phyloP scores from a whole-genome alignment of 768 basidiomycete genomes.

The Rhodosporidiobolus sp. region DNA sequence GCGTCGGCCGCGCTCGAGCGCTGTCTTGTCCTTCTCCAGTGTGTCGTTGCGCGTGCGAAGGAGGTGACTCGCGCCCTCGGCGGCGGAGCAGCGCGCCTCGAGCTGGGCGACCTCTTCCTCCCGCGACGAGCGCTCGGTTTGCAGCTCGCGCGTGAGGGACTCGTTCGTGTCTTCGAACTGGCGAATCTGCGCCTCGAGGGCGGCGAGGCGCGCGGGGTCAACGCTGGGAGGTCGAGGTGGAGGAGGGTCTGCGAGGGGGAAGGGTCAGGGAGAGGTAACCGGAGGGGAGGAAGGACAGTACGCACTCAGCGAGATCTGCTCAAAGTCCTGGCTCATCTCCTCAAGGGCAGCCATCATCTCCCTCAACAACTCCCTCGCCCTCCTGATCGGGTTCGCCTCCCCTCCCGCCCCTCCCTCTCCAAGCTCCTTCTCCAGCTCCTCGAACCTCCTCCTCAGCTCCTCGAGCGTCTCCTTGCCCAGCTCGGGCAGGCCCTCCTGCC shows the following conservation, averaged over 20 bases:
- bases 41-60: constrained; percentile 63
- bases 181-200: constrained; percentile 66
- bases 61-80: constrained; percentile 53
- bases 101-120: constrained; percentile 39
- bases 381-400: constrained; percentile 56
- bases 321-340: constrained; percentile 71
- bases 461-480: constrained; percentile 69
- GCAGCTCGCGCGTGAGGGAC: constrained; percentile 51
- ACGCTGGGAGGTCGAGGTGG: constrained; percentile 65
- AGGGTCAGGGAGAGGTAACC: constrained; percentile 18
- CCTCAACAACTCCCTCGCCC: constrained; percentile 63
- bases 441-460: constrained; percentile 42
- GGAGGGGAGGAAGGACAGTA: neutral
- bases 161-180: constrained; percentile 61
- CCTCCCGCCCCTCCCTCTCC: constrained; percentile 17
- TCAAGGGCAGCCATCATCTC: constrained; percentile 76
- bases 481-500: constrained; percentile 52
- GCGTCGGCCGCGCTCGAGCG: constrained; percentile 24
- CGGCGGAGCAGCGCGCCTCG: constrained; percentile 14
- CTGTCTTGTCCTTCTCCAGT: constrained; percentile 56
- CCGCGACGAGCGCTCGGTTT: constrained; percentile 40
- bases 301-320: constrained; percentile 65
- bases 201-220: constrained; percentile 52
- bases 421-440: constrained; percentile 40
- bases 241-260: constrained; percentile 59